Conservation (phyloP, 257 asterid genomes). For the Nicotiana undulata region DNA sequence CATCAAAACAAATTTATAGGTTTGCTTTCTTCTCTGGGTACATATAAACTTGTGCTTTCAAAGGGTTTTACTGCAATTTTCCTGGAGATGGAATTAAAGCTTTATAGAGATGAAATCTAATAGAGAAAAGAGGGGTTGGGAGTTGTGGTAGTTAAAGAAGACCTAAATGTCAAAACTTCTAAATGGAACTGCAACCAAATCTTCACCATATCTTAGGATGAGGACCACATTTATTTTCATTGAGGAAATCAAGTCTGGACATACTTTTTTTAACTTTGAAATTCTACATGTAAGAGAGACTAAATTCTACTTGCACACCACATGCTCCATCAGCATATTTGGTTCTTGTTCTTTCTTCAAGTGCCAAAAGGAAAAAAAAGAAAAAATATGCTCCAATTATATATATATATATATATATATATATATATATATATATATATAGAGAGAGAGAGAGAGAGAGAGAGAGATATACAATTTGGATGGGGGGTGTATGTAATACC, state of each 20-base stretch:
- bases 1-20: neutral
- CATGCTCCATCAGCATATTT: constrained; percentile 5
- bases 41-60: neutral
- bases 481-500: neutral
- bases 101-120: neutral
- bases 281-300: neutral
- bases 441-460: too few species aligned
- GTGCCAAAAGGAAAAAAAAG: neutral
- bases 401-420: too few species aligned
- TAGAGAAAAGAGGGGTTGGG: neutral
- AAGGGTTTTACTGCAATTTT: neutral
- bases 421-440: too few species aligned
- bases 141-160: neutral
- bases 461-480: neutral
- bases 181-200: neutral
- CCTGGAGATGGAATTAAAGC: neutral
- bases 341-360: neutral
- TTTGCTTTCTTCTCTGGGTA: neutral
- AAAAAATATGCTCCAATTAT: neutral
- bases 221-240: neutral
- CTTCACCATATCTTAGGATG: constrained; percentile 3
- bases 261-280: neutral
- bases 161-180: constrained; percentile 4
- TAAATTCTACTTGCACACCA: neutral
- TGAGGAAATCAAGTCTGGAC: neutral